Evolutionary conservation across 306 rosid genomes (phyloP), one percentile per base, ranked within the genome.

Genomic region (Inga oerstediana): DNA sequence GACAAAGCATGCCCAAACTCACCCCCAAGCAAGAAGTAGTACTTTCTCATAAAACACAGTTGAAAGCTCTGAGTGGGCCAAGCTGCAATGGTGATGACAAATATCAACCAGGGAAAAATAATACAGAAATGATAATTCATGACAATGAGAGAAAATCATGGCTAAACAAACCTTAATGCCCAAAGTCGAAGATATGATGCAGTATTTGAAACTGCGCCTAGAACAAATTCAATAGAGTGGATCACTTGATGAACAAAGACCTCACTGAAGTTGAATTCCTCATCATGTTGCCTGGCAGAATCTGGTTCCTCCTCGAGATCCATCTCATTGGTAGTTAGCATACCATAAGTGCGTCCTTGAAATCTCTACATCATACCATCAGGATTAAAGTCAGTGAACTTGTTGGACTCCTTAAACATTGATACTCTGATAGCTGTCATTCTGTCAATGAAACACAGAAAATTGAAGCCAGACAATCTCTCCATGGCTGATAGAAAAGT

Each of bases 101-200:
- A 64, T 39, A 87, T 79, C 58, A 88, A 78, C 44, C 46, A 32
- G 69, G 54, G 45, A 79, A 67, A 56, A 43, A 58, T 52, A 64
- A 62, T 41, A 14, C 16, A 61, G 72, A 64, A 45, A 80, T 67
- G 79, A 74, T 77, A 85, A 77, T 67, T 56, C 27, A 48, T 10
- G 82, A 73, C 17, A 10, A 84, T 56, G 78, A 66, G 45, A 34
- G 82, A 86, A 79, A 76, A 56, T 27, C 20, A 22, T 59, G 80
- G 89, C 54, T 46, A 80, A 83, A 74, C 89, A 65, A 81, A 94
- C 99, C 99, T 97, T 74, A 97, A 91, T 84, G 99, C 99, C 99
- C 99, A 97, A 64, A 97, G 98, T 80, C 99, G 99, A 80, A 97
- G 99, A 91, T 97, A 97, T 19, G 99, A 97, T 35, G 99, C 99